Percentiles rank a stretch among this genome's conserved stretches.
Conservation (phyloP, 2,329 filamentous ascomycete genomes). For the Fusarium haematococcum region DNA sequence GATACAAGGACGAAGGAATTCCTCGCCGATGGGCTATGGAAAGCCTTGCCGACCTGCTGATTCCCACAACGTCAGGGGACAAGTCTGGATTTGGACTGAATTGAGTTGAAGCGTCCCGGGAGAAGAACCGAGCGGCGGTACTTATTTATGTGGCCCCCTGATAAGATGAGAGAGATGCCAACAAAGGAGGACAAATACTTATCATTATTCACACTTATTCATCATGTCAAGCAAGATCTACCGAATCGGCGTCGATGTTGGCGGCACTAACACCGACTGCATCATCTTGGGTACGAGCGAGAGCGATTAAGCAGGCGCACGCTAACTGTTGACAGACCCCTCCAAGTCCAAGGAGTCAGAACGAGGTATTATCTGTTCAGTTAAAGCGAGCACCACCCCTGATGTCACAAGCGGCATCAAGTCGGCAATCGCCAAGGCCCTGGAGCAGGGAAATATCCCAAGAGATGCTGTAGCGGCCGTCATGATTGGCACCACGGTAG, state of each 20-base stretch:
- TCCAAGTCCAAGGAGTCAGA: constrained; percentile 43
- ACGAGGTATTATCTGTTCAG: constrained; percentile 58
- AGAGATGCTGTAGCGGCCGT: constrained; percentile 56
- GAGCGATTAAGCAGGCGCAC: neutral
- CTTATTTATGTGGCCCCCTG: neutral
- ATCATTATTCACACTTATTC: neutral
- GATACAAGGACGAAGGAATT: neutral
- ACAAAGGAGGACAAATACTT: neutral
- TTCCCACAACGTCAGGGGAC: neutral
- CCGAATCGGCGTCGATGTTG: constrained; percentile 14
- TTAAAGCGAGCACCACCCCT: constrained; percentile 60
- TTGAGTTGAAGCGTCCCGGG: neutral
- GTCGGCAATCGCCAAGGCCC: constrained; percentile 56
- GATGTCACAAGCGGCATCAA: constrained; percentile 60
- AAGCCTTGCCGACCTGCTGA: neutral
- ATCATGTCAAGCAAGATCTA: neutral
- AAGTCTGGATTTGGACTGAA: neutral
- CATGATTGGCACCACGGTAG: constrained; percentile 52
- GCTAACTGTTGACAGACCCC: neutral
- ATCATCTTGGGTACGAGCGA: neutral
- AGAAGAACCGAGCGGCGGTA: neutral
- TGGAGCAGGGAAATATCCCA: constrained; percentile 46
- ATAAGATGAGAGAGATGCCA: neutral
- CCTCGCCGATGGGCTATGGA: neutral
- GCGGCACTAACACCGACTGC: constrained; percentile 5